These are phyloP conservation scores for Phaeodactylum tricornutum DNA, from an alignment of 108 stramenopile species.

Conservation along the genomic window DNA sequence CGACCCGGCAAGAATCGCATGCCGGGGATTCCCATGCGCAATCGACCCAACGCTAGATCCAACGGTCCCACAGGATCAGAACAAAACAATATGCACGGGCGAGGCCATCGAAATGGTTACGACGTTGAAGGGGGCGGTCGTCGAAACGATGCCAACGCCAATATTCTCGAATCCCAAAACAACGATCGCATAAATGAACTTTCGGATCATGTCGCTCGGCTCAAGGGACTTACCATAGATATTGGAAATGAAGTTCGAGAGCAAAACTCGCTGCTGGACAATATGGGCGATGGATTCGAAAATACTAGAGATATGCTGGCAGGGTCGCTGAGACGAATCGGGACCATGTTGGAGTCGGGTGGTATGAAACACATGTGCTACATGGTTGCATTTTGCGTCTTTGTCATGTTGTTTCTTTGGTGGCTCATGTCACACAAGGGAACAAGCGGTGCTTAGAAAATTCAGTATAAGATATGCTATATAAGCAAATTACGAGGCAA, in stretches of 20 bases:
- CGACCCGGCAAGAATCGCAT: too few relatives aligned
- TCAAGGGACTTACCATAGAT: conserved; percentile 83
- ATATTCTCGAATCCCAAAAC: conserved; percentile 79
- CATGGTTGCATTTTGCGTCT: conserved; percentile 75
- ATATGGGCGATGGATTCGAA: conserved; percentile 76
- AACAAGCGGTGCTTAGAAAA: too few relatives aligned
- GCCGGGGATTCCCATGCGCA: conserved; percentile 6
- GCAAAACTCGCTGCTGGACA: conserved; percentile 77
- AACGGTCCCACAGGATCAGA: too few relatives aligned
- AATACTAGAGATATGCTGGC: conserved; percentile 63
- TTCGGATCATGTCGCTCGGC: conserved; percentile 69
- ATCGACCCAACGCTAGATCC: conserved; percentile 5
- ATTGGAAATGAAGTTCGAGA: conserved; percentile 84
- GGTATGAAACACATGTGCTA: conserved; percentile 85
- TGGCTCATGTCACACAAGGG: conserved; percentile 60
- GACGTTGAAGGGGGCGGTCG: conserved; percentile 46
- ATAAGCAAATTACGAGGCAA: too few relatives aligned
- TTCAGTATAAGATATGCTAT: too few relatives aligned
- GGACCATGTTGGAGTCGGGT: conserved; percentile 76
- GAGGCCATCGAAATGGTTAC: conserved; percentile 21
- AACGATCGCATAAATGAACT: conserved; percentile 77
- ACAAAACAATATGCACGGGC: conserved; percentile 10
- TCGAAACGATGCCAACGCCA: conserved; percentile 54
- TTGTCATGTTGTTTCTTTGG: conserved; percentile 76
- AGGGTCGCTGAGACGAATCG: conserved; percentile 58